phyloP scores from a whole-genome alignment of 2,329 filamentous ascomycete species.

The Xylaria sp. region DNA sequence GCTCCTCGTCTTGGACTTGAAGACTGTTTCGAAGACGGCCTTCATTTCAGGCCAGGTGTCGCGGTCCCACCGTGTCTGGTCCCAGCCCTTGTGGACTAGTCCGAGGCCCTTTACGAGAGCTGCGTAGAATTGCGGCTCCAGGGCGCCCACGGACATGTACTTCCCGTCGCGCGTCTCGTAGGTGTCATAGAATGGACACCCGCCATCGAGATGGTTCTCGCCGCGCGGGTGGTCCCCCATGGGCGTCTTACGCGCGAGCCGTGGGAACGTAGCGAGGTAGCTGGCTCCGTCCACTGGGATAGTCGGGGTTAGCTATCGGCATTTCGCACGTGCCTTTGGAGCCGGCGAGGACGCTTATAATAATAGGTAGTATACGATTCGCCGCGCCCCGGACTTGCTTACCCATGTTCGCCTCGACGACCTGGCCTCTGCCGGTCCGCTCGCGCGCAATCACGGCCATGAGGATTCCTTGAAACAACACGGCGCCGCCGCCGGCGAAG shows the following conservation, averaged over 20 bases:
- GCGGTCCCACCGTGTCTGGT: constrained; percentile 67
- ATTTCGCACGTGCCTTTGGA: not conserved
- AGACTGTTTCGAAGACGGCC: constrained; percentile 68
- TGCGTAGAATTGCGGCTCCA: constrained; percentile 88
- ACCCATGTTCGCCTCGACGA: constrained; percentile 92
- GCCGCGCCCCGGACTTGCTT: not conserved
- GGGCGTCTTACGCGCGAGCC: constrained; percentile 72
- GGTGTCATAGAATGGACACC: constrained; percentile 88
- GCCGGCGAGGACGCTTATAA: not conserved
- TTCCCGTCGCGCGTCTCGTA: constrained; percentile 84
- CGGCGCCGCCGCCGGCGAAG: constrained; percentile 89
- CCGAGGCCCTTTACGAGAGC: constrained; percentile 74
- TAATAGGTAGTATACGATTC: not conserved
- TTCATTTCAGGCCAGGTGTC: constrained; percentile 75
- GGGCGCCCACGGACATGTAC: constrained; percentile 88
- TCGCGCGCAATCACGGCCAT: constrained; percentile 78
- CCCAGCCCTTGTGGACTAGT: constrained; percentile 63
- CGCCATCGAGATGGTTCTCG: constrained; percentile 83
- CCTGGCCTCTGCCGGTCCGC: constrained; percentile 77
- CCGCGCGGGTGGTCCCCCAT: constrained; percentile 74
- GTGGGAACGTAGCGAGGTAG: constrained; percentile 82
- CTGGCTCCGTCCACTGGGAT: constrained; percentile 79
- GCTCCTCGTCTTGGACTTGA: constrained; percentile 74
- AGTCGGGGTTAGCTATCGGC: not conserved
- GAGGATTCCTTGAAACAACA: constrained; percentile 83